These are phyloP conservation scores for Leucocoprinus sp. DNA, from an alignment of 768 basidiomycete genomes.

Conservation along the genomic window DNA sequence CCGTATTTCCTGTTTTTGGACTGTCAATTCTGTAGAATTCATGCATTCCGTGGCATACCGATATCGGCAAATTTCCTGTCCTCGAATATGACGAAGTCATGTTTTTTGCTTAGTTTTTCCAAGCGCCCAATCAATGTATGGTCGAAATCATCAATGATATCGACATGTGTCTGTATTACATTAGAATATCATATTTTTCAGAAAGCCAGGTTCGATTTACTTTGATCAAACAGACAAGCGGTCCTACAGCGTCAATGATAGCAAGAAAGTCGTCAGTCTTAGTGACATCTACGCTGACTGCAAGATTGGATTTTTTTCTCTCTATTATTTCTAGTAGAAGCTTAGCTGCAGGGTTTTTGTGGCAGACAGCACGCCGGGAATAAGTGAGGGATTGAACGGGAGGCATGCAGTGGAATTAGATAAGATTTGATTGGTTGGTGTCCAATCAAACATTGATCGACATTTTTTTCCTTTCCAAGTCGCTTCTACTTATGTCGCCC, in stretches of 20 bases:
- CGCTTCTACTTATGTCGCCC: slow-evolving; percentile 23
- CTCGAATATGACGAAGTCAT: slow-evolving; percentile 96
- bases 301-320: slow-evolving; percentile 84
- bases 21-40: not conserved
- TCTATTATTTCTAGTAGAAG: slow-evolving; percentile 75
- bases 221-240: slow-evolving; percentile 91
- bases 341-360: slow-evolving; percentile 71
- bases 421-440: slow-evolving; percentile 1
- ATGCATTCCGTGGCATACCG: slow-evolving; percentile 43
- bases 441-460: slow-evolving; percentile 10
- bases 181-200: slow-evolving; percentile 17
- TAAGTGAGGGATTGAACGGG: slow-evolving; percentile 46
- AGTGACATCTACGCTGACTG: slow-evolving; percentile 93
- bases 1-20: slow-evolving; percentile 80
- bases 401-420: slow-evolving; percentile 20
- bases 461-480: not conserved
- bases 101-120: slow-evolving; percentile 59
- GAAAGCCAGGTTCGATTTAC: slow-evolving; percentile 31
- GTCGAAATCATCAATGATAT: slow-evolving; percentile 91
- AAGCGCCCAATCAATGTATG: slow-evolving; percentile 59
- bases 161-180: slow-evolving; percentile 80
- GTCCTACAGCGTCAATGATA: slow-evolving; percentile 84
- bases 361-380: slow-evolving; percentile 45
- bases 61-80: slow-evolving; percentile 99
- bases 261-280: slow-evolving; percentile 67